These are phyloP conservation scores for Suillus subaureus DNA, from an alignment of 768 basidiomycete species.

Conservation along the genomic window DNA sequence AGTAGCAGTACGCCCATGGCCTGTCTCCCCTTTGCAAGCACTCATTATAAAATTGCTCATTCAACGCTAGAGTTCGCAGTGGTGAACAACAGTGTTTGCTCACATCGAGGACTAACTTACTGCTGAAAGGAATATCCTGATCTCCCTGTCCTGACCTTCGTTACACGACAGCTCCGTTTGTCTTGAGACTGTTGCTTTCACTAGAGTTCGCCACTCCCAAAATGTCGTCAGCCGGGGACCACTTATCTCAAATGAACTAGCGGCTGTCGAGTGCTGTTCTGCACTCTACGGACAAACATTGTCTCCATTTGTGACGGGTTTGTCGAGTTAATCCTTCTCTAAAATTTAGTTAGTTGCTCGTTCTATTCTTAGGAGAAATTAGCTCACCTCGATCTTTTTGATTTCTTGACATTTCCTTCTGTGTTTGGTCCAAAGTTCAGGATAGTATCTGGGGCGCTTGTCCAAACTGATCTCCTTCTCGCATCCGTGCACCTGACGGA, in stretches of 20 bases:
- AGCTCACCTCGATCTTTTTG: slow-evolving; percentile 28
- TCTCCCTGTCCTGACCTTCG: slow-evolving; percentile 17
- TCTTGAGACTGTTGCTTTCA: slow-evolving; percentile 1
- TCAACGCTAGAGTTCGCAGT: slow-evolving; percentile 22
- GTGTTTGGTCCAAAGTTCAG: slow-evolving; percentile 38
- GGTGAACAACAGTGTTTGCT: slow-evolving; percentile 11
- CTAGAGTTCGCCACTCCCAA: background rate
- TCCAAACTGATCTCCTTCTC: slow-evolving; percentile 34
- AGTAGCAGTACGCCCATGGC: slow-evolving; percentile 32
- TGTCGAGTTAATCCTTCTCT: slow-evolving; percentile 18
- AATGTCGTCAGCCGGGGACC: background rate
- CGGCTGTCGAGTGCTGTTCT: slow-evolving; percentile 5
- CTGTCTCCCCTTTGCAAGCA: slow-evolving; percentile 10
- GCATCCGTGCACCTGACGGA: slow-evolving; percentile 35
- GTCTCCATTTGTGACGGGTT: background rate
- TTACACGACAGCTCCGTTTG: slow-evolving; percentile 14
- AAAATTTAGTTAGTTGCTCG: slow-evolving; percentile 13
- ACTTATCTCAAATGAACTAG: background rate
- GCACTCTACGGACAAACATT: background rate
- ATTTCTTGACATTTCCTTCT: slow-evolving; percentile 30
- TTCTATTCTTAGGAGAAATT: background rate
- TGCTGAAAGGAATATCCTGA: slow-evolving; percentile 25
- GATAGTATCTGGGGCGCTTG: slow-evolving; percentile 36
- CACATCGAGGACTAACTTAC: slow-evolving; percentile 23
- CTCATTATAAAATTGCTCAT: slow-evolving; percentile 20